Evolutionary conservation across 805 yeast species (phyloP).

Genomic region (Metschnikowia rubicola): DNA sequence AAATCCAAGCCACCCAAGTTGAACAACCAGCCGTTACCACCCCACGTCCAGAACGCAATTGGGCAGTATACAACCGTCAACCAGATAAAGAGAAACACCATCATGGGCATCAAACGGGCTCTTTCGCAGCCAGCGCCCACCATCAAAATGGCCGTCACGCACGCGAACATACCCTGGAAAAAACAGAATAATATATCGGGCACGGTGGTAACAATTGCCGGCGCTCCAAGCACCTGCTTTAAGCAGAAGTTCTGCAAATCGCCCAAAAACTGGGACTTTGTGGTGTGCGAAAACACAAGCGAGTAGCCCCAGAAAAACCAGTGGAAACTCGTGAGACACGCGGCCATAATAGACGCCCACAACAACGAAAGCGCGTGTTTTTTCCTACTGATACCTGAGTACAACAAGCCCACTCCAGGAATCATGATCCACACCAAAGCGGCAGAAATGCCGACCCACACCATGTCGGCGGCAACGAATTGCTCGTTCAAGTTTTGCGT

Average conservation of each 20-base stretch:
- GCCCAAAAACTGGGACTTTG: slow-evolving; percentile 69
- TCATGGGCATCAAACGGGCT: slow-evolving; percentile 93
- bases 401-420: slow-evolving; percentile 91
- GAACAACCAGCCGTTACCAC: slow-evolving; percentile 85
- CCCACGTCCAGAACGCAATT: slow-evolving; percentile 98
- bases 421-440: slow-evolving; percentile 92
- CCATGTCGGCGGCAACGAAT: slow-evolving; percentile 75
- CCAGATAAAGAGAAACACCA: slow-evolving; percentile 92
- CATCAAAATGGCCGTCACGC: slow-evolving; percentile 89
- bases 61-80: slow-evolving; percentile 95
- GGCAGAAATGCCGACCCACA: slow-evolving; percentile 76
- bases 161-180: slow-evolving; percentile 96
- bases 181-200: slow-evolving; percentile 90
- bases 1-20: slow-evolving; percentile 85
- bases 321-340: slow-evolving; percentile 79
- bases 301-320: slow-evolving; percentile 91
- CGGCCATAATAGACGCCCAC: slow-evolving; percentile 93
- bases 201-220: slow-evolving; percentile 60
- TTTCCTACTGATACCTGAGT: slow-evolving; percentile 91
- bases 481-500: slow-evolving; percentile 66
- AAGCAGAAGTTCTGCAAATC: slow-evolving; percentile 77
- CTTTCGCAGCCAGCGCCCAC: slow-evolving; percentile 98
- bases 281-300: slow-evolving; percentile 71
- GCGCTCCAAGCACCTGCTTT: slow-evolving; percentile 78
- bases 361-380: slow-evolving; percentile 91